A percentile compares a stretch with the other conserved stretches of the same genome.
Evolutionary conservation across 306 rosid species (phyloP).

Genomic region (Morella rubra): DNA sequence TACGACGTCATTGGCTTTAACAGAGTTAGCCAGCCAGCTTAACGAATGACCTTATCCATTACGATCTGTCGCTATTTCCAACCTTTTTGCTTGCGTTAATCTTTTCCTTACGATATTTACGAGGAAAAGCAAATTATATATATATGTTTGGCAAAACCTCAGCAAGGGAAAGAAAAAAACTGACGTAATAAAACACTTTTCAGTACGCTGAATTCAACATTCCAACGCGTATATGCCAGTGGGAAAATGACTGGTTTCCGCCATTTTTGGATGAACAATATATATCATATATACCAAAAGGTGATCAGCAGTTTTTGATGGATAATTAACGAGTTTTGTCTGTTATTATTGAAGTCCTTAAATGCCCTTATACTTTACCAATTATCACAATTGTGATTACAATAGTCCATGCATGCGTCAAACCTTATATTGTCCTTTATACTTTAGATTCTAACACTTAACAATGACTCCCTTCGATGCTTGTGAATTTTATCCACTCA

Average conservation of each 20-base stretch:
- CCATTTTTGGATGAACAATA: not conserved
- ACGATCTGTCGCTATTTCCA: slow-evolving; percentile 20
- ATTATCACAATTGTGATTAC: no score
- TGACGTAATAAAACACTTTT: not conserved
- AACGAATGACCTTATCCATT: slow-evolving; percentile 32
- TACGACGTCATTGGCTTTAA: not conserved
- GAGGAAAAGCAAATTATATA: not conserved
- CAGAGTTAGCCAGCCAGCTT: slow-evolving; percentile 5
- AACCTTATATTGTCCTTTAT: no score
- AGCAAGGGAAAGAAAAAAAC: slow-evolving; percentile 6
- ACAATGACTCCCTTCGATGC: not conserved
- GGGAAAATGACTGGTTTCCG: slow-evolving; percentile 20
- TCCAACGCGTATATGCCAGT: slow-evolving; percentile 3
- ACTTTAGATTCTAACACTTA: no score
- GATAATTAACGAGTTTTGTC: not conserved
- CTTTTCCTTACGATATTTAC: not conserved
- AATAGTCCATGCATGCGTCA: no score
- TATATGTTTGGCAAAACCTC: not conserved
- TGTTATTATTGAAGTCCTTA: no score
- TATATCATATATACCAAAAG: not conserved
- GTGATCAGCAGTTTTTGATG: not conserved
- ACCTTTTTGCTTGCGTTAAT: not conserved
- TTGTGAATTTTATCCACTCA: not conserved
- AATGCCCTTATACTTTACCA: no score
- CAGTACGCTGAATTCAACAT: not conserved